Percentiles rank a stretch among this genome's conserved stretches.
phyloP scores from a whole-genome alignment of 1,139 yeast species.

The Lodderomyces elongisporus region DNA sequence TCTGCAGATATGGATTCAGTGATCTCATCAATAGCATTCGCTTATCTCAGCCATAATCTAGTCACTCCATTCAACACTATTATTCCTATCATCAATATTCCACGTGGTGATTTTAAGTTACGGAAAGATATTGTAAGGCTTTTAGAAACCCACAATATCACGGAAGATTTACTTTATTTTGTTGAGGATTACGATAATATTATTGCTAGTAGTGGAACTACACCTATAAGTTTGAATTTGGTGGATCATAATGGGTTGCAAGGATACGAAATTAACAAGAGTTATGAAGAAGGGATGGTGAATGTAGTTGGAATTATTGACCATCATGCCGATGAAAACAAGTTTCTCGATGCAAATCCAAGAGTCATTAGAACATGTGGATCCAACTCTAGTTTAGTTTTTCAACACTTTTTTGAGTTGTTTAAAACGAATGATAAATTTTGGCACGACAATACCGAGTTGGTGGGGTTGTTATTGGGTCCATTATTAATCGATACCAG shows the following conservation, averaged over 20 bases:
- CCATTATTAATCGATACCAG: constrained; percentile 74
- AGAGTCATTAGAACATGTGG: constrained; percentile 61
- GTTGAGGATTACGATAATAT: constrained; percentile 52
- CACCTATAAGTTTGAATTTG: constrained; percentile 23
- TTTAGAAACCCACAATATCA: constrained; percentile 43
- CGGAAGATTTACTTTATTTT: constrained; percentile 50
- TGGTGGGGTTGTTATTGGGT: constrained; percentile 50
- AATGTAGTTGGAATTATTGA: constrained; percentile 65
- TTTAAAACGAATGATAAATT: constrained; percentile 13
- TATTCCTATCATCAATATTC: constrained; percentile 72
- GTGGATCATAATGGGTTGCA: constrained; percentile 83
- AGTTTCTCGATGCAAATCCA: constrained; percentile 47
- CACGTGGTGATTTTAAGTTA: constrained; percentile 56
- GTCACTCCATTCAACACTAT: constrained; percentile 17
- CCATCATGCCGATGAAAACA: constrained; percentile 76
- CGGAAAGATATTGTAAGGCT: constrained; percentile 67
- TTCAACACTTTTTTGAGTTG: constrained; percentile 50
- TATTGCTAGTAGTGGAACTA: constrained; percentile 8
- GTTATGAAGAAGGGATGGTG: constrained; percentile 19
- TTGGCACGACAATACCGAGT: constrained; percentile 21
- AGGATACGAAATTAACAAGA: constrained; percentile 34
- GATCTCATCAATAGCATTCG: constrained; percentile 64
- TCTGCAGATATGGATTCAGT: constrained; percentile 86
- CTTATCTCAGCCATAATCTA: constrained; percentile 43
- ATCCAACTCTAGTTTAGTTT: constrained; percentile 73